Percentiles rank a stretch among this genome's conserved stretches.
phyloP scores from a whole-genome alignment of 441 rosid genomes.

The Pelargonium citronellum region DNA sequence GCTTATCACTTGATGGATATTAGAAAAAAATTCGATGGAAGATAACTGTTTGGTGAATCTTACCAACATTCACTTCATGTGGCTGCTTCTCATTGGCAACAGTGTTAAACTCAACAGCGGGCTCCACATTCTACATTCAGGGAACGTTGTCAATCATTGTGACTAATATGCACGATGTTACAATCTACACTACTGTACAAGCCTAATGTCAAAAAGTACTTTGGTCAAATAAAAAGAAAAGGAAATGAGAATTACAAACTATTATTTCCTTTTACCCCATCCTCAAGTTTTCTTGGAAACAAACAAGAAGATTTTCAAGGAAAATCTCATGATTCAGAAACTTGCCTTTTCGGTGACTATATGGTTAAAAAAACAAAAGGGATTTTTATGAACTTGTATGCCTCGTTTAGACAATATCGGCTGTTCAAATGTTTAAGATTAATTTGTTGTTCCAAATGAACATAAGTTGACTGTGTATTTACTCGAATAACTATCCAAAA shows the following conservation, averaged over 20 bases:
- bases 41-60: conserved; percentile 18
- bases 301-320: not conserved
- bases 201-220: too few relatives aligned
- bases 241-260: too few relatives aligned
- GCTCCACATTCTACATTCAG: conserved; percentile 43
- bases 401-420: not conserved
- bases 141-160: not conserved
- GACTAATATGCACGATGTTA: not conserved
- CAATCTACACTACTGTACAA: too few relatives aligned
- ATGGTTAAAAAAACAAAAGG: not conserved
- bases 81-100: conserved; percentile 53
- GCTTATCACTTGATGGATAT: not conserved
- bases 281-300: not conserved
- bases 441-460: not conserved
- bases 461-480: not conserved
- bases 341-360: not conserved
- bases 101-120: conserved; percentile 52
- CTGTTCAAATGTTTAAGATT: not conserved
- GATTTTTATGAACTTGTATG: not conserved
- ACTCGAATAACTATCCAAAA: not conserved
- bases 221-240: too few relatives aligned
- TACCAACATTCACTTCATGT: conserved; percentile 61
- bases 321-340: not conserved
- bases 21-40: not conserved
- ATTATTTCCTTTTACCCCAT: too few relatives aligned